These are phyloP conservation scores for Smittium culicis DNA, from an alignment of 371 early-diverging fungal species.

Conservation along the genomic window DNA sequence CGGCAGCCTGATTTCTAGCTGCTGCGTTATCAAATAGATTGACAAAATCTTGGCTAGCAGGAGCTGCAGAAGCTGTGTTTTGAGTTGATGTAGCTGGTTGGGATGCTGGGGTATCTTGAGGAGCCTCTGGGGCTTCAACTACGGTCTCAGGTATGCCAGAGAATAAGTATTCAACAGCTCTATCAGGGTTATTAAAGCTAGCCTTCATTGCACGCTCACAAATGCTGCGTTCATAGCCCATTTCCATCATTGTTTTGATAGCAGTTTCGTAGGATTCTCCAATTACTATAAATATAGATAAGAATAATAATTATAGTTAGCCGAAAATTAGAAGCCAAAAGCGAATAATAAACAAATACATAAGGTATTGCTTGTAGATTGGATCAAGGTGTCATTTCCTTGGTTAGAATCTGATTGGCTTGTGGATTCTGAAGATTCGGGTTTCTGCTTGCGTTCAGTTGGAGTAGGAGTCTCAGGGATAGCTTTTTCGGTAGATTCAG, in stretches of 20 bases:
- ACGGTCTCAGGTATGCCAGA: conserved; percentile 39
- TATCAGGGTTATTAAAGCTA: conserved; percentile 91
- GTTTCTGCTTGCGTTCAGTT: conserved; percentile 14
- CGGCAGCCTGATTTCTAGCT: neutral
- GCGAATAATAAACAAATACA: neutral
- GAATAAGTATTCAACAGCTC: conserved; percentile 92
- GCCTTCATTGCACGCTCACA: conserved; percentile 84
- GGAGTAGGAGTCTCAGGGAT: conserved; percentile 26
- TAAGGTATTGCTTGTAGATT: too few relatives aligned
- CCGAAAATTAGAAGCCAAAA: too few relatives aligned
- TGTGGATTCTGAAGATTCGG: neutral
- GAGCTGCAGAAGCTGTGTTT: neutral
- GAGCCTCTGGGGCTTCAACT: conserved; percentile 25
- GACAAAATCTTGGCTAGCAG: neutral
- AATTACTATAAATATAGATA: conserved; percentile 46
- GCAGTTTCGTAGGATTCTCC: conserved; percentile 61
- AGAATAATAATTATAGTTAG: too few relatives aligned
- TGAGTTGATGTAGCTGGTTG: neutral
- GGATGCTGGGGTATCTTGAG: neutral
- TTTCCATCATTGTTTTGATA: conserved; percentile 76
- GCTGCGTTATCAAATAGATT: conserved; percentile 5
- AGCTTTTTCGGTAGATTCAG: conserved; percentile 16
- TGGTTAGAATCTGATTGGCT: neutral
- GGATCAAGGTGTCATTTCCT: too few relatives aligned
- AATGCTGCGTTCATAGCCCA: conserved; percentile 85